phyloP scores from a whole-genome alignment of 2,329 filamentous ascomycete species.

The Aureobasidium sp. region DNA sequence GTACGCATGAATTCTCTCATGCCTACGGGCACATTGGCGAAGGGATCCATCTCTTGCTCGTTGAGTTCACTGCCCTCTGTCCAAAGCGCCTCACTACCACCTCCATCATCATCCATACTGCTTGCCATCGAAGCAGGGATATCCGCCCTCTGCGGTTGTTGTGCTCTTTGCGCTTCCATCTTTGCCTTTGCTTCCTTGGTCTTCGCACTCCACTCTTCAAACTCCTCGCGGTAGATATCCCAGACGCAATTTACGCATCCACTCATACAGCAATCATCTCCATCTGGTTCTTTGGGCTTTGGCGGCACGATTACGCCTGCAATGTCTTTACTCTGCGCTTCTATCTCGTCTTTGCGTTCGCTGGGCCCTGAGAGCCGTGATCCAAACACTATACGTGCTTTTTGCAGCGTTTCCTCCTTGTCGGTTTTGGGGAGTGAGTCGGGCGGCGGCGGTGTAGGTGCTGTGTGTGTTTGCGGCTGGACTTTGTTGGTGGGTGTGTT shows the following conservation, averaged over 20 bases:
- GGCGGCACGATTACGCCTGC: conserved; percentile 79
- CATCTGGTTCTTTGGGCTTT: conserved; percentile 80
- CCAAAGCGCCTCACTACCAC: conserved; percentile 66
- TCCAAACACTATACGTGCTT: conserved; percentile 69
- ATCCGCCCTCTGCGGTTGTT: conserved; percentile 24
- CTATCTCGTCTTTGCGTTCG: conserved; percentile 55
- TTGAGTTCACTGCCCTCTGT: conserved; percentile 26
- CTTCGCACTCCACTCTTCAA: conserved; percentile 76
- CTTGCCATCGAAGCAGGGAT: conserved; percentile 42
- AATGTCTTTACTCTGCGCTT: conserved; percentile 53
- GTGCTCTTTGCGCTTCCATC: conserved; percentile 29
- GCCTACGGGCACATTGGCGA: conserved; percentile 76
- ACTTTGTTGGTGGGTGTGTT: conserved; percentile 13
- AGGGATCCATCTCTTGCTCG: conserved; percentile 47
- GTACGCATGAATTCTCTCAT: conserved; percentile 97
- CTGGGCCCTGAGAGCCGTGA: conserved; percentile 66
- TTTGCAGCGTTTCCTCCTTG: conserved; percentile 47
- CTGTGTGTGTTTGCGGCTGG: conserved; percentile 26
- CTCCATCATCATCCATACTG: conserved; percentile 74
- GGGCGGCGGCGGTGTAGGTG: conserved; percentile 24
- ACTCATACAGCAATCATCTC: conserved; percentile 99
- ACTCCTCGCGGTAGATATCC: conserved; percentile 83
- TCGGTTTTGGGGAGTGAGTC: conserved; percentile 36
- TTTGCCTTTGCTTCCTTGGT: conserved; percentile 54
- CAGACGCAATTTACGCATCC: conserved; percentile 97